Conservation (phyloP, 192 early-diverging fungal genomes). For the Pilobolus umbonatus region DNA sequence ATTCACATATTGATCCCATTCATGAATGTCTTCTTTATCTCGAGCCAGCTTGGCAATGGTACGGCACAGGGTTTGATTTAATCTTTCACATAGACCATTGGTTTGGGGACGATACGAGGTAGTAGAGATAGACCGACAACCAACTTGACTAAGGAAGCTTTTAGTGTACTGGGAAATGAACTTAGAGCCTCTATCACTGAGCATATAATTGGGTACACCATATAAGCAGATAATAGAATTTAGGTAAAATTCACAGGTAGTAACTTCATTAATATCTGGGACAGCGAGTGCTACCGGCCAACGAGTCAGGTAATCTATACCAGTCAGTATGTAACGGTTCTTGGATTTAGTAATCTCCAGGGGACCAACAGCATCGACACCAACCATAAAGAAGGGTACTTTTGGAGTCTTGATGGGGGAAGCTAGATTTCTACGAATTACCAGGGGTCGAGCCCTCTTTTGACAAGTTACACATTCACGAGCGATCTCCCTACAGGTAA, state of each 20-base stretch:
- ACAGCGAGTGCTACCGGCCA: conserved; percentile 19
- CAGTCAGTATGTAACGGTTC: conserved; percentile 22
- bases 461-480: conserved; percentile 11
- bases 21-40: not conserved
- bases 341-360: not conserved
- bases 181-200: conserved; percentile 18
- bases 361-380: conserved; percentile 10
- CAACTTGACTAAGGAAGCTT: not conserved
- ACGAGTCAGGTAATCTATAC: conserved; percentile 22
- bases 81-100: conserved; percentile 19
- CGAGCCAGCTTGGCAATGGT: conserved; percentile 16
- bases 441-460: not conserved
- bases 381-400: conserved; percentile 10
- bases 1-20: conserved; percentile 7
- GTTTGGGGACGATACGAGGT: conserved; percentile 16
- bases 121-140: conserved; percentile 1
- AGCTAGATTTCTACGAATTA: no score
- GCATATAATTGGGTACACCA: conserved; percentile 16
- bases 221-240: not conserved
- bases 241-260: not conserved
- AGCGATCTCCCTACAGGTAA: not conserved
- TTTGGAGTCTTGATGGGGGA: conserved; percentile 6
- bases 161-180: conserved; percentile 3
- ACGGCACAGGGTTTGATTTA: conserved; percentile 16
- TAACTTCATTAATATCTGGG: not conserved